Evolutionary conservation across 23 red algal species (phyloP).

Genomic region (Cyanidium caldarium): DNA sequence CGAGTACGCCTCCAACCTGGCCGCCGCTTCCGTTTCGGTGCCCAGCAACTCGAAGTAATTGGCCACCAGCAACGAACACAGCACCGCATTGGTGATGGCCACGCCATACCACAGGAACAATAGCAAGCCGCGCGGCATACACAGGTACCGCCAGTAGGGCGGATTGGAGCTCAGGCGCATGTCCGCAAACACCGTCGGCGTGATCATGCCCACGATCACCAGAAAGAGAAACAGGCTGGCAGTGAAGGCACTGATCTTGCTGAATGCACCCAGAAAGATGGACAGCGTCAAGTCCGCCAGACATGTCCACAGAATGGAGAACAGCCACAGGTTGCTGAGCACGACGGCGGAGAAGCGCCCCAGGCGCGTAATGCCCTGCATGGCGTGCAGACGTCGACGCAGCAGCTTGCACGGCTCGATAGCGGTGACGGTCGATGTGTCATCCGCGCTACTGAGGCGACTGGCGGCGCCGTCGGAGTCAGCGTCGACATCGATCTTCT

Average conservation of each 20-base stretch:
- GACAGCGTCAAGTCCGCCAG: background rate
- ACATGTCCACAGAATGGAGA: slow-evolving; percentile 4
- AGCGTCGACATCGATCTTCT: background rate
- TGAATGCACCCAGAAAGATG: background rate
- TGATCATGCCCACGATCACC: background rate
- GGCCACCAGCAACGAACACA: background rate
- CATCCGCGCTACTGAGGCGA: background rate
- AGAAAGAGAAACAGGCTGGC: background rate
- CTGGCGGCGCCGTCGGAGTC: no score
- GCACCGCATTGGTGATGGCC: background rate
- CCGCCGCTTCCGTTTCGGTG: background rate
- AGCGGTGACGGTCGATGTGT: background rate
- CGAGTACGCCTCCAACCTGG: no score
- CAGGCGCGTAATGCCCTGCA: background rate
- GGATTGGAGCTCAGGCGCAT: background rate
- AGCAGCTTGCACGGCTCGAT: background rate
- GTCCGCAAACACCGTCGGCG: background rate
- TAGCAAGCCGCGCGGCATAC: background rate
- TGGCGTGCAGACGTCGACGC: background rate
- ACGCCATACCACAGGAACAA: slow-evolving; percentile 1
- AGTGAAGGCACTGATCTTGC: background rate
- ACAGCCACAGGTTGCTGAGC: slow-evolving; percentile 1
- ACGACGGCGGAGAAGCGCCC: background rate
- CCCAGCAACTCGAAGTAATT: background rate
- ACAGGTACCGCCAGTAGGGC: background rate